phyloP scores from a whole-genome alignment of 805 yeast genomes.

The Kodamaea kaohsiungensis region DNA sequence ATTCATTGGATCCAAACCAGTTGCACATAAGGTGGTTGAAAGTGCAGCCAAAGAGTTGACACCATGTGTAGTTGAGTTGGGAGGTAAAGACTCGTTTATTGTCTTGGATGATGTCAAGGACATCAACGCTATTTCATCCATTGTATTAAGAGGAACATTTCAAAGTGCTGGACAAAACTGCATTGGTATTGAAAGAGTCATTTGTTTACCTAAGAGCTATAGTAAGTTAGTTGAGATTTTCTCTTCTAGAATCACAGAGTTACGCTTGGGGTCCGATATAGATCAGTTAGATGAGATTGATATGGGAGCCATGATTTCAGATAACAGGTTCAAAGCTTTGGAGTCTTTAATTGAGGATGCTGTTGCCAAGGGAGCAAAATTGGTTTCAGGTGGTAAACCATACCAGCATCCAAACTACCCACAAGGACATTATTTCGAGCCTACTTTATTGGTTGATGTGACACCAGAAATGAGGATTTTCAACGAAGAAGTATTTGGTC shows the following conservation, averaged over 20 bases:
- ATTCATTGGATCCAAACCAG: slow-evolving; percentile 93
- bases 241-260: slow-evolving; percentile 52
- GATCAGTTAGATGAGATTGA: slow-evolving; percentile 90
- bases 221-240: slow-evolving; percentile 59
- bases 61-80: slow-evolving; percentile 93
- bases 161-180: slow-evolving; percentile 98
- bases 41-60: slow-evolving; percentile 87
- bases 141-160: slow-evolving; percentile 91
- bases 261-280: slow-evolving; percentile 87
- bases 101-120: slow-evolving; percentile 80
- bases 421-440: slow-evolving; percentile 90
- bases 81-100: slow-evolving; percentile 93
- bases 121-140: slow-evolving; percentile 56
- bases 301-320: slow-evolving; percentile 94
- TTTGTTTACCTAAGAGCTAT: slow-evolving; percentile 73
- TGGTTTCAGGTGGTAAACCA: slow-evolving; percentile 79
- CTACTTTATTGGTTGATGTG: slow-evolving; percentile 85
- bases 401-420: slow-evolving; percentile 90
- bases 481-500: slow-evolving; percentile 92
- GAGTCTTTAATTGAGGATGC: slow-evolving; percentile 74
- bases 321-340: slow-evolving; percentile 65
- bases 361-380: slow-evolving; percentile 74
- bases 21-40: slow-evolving; percentile 81
- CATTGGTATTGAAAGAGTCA: slow-evolving; percentile 94
- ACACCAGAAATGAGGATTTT: slow-evolving; percentile 75